Evolutionary conservation across 371 early-diverging fungal genomes (phyloP).

Genomic region (Mucor irregularis): DNA sequence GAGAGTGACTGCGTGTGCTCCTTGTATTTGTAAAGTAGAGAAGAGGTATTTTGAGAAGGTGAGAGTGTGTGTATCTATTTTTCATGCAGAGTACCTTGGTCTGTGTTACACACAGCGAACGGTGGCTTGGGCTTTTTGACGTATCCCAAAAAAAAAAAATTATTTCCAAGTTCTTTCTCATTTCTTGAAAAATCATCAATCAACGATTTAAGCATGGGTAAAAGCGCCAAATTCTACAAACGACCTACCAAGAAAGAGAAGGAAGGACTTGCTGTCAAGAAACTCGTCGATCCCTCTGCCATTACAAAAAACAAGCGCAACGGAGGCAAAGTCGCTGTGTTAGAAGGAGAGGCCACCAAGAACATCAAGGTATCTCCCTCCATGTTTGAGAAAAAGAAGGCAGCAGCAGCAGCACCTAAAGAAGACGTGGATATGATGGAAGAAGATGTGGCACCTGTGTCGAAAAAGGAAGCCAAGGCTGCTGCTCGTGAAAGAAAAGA

Average conservation of each 20-base stretch:
- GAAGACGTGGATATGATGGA: conserved; percentile 23
- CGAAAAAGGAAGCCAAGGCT: conserved; percentile 11
- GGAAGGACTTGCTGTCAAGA: conserved; percentile 43
- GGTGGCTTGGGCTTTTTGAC: conserved; percentile 1
- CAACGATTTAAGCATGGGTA: conserved; percentile 43
- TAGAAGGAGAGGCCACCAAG: conserved; percentile 16
- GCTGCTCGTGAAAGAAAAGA: conserved; percentile 18
- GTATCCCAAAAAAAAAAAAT: background rate
- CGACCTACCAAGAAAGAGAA: conserved; percentile 62
- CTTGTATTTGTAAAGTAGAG: too few species aligned
- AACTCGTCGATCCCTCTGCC: conserved; percentile 21
- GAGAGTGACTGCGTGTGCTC: too few species aligned
- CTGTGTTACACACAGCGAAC: too few species aligned
- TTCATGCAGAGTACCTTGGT: too few species aligned
- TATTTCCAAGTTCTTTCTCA: background rate
- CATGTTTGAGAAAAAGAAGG: background rate
- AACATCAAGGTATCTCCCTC: conserved; percentile 15
- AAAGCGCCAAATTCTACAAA: conserved; percentile 64
- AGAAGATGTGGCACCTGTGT: background rate
- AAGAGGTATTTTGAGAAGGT: too few species aligned
- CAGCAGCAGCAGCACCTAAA: background rate
- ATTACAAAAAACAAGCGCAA: conserved; percentile 28
- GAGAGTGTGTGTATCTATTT: too few species aligned
- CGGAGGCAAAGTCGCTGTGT: conserved; percentile 9
- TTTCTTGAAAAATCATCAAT: background rate